phyloP scores from a whole-genome alignment of 805 yeast genomes.

The Candida stauntonica region DNA sequence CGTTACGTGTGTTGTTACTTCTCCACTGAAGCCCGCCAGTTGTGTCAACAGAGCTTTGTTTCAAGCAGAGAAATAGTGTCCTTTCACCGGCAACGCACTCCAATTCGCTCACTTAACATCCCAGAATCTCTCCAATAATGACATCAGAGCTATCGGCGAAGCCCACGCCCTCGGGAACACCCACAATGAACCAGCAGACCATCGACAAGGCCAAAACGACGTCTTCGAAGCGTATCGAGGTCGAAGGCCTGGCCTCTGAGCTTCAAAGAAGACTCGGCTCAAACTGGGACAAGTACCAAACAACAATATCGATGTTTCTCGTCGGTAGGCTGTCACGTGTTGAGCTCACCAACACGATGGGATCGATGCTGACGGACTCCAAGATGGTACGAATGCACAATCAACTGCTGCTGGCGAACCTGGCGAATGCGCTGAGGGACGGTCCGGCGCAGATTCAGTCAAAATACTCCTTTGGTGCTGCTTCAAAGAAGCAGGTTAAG shows the following conservation, averaged over 20 bases:
- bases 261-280: constrained; percentile 70
- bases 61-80: background rate
- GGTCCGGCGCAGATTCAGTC: constrained; percentile 49
- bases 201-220: constrained; percentile 5
- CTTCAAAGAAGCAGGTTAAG: constrained; percentile 39
- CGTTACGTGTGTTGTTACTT: background rate
- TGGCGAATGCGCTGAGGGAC: constrained; percentile 80
- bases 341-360: constrained; percentile 62
- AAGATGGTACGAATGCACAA: constrained; percentile 61
- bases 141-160: constrained; percentile 10
- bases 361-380: constrained; percentile 41
- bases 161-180: constrained; percentile 14
- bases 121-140: background rate
- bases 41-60: constrained; percentile 7
- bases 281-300: constrained; percentile 82
- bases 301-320: constrained; percentile 67
- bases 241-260: constrained; percentile 64
- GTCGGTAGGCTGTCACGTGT: constrained; percentile 73
- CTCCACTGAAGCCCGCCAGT: constrained; percentile 2
- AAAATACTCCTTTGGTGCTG: constrained; percentile 23
- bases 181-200: constrained; percentile 13
- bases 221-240: constrained; percentile 42
- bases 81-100: background rate
- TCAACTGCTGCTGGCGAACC: constrained; percentile 70
- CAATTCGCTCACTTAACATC: background rate